A percentile compares a stretch with the other conserved stretches of the same genome.
Conservation (phyloP, 768 basidiomycete species). For the Podaxis pistillaris region DNA sequence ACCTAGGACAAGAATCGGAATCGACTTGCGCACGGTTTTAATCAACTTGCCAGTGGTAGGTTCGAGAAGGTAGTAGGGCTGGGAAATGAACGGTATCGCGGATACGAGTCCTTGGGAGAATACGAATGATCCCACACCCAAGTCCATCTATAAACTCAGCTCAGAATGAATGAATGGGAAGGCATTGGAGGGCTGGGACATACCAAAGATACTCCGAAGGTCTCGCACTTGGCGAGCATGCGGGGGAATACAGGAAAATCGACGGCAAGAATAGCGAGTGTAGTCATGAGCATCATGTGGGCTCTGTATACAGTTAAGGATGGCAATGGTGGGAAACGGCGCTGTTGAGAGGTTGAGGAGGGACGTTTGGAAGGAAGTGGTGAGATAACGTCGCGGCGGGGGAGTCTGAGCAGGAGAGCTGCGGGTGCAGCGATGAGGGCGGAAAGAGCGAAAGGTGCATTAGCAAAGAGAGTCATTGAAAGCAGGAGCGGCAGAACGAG, state of each 20-base stretch:
- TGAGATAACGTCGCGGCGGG: conserved; percentile 38
- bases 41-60: conserved; percentile 52
- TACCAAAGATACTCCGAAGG: conserved; percentile 94
- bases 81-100: conserved; percentile 75
- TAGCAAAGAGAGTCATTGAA: conserved; percentile 75
- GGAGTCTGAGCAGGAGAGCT: conserved; percentile 42
- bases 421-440: conserved; percentile 46
- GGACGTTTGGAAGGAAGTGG: conserved; percentile 50
- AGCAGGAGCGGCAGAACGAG: conserved; percentile 77
- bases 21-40: conserved; percentile 49
- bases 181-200: conserved; percentile 17
- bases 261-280: conserved; percentile 89
- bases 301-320: conserved; percentile 87
- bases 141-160: conserved; percentile 75
- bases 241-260: conserved; percentile 95
- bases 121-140: conserved; percentile 96
- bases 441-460: conserved; percentile 51
- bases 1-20: conserved; percentile 73
- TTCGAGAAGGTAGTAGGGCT: conserved; percentile 49
- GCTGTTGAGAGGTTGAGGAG: conserved; percentile 19
- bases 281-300: conserved; percentile 94
- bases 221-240: conserved; percentile 86
- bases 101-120: conserved; percentile 94
- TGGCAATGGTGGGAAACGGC: conserved; percentile 50
- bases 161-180: conserved; percentile 2